phyloP scores from a whole-genome alignment of 805 yeast species.

The Ascoidea tarda region DNA sequence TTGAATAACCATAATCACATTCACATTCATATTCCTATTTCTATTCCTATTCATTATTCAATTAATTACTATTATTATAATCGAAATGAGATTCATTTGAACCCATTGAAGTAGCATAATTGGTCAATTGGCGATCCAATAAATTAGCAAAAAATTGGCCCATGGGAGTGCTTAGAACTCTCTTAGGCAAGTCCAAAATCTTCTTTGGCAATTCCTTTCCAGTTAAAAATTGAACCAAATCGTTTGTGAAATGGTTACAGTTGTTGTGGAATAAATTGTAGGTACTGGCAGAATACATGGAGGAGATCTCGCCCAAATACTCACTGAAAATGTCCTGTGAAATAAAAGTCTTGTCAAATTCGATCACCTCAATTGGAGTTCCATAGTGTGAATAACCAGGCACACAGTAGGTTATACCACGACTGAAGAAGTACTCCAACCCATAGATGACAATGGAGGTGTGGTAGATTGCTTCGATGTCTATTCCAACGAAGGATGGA shows the following conservation, averaged over 20 bases:
- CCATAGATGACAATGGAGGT: constrained; percentile 41
- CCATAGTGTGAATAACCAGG: constrained; percentile 53
- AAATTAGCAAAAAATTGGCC: constrained; percentile 31
- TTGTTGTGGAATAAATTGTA: constrained; percentile 50
- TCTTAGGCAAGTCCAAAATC: constrained; percentile 36
- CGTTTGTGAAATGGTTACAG: constrained; percentile 56
- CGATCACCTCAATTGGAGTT: constrained; percentile 34
- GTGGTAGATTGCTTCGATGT: constrained; percentile 53
- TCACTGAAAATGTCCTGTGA: constrained; percentile 38
- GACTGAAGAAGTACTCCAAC: constrained; percentile 45
- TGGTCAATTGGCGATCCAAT: constrained; percentile 14
- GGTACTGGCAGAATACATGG: constrained; percentile 29
- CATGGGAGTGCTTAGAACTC: constrained; percentile 34
- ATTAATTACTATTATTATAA: no score
- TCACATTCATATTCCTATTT: no score
- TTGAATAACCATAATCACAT: no score
- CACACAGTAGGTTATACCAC: constrained; percentile 32
- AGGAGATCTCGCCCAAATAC: constrained; percentile 33
- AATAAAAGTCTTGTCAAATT: constrained; percentile 38
- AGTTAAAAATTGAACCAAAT: constrained; percentile 39
- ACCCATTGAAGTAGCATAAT: constrained; percentile 7
- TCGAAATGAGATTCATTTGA: constrained; percentile 5
- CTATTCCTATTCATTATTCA: constrained; percentile 2
- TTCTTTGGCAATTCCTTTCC: constrained; percentile 32
- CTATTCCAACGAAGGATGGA: constrained; percentile 34